Evolutionary conservation across 768 basidiomycete species (phyloP).

Genomic region (Infundibulicybe gibba): DNA sequence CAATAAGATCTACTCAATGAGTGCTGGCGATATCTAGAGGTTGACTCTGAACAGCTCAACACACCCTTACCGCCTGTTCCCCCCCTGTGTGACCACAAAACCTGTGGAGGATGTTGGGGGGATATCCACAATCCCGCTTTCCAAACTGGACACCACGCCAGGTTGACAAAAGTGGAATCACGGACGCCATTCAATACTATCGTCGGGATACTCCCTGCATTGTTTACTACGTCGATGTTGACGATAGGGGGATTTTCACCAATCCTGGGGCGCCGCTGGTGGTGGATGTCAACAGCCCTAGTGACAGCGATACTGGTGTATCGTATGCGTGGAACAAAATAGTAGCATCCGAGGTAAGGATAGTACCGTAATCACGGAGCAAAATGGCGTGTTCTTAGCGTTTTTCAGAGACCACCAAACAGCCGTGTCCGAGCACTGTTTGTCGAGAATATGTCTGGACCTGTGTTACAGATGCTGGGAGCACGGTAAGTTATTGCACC

Average conservation of each 20-base stretch:
- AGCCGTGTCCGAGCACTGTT: conserved; percentile 48
- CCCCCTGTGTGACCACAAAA: conserved; percentile 28
- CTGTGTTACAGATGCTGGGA: conserved; percentile 59
- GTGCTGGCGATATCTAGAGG: conserved; percentile 25
- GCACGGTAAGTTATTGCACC: conserved; percentile 33
- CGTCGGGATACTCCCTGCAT: conserved; percentile 18
- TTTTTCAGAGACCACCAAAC: conserved; percentile 25
- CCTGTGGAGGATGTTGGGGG: conserved; percentile 33
- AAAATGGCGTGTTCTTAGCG: background rate
- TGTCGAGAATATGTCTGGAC: conserved; percentile 47
- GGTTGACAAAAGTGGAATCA: conserved; percentile 35
- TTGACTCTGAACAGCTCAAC: conserved; percentile 29
- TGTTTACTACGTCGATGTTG: conserved; percentile 39
- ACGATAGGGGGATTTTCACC: conserved; percentile 31
- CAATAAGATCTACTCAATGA: background rate
- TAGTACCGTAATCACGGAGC: background rate
- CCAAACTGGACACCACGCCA: conserved; percentile 55
- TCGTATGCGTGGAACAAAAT: conserved; percentile 35
- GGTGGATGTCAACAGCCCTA: conserved; percentile 16
- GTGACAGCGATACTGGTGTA: no score
- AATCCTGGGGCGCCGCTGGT: conserved; percentile 16
- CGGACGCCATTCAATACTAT: conserved; percentile 29
- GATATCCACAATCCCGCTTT: conserved; percentile 45
- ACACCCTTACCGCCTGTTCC: conserved; percentile 30
- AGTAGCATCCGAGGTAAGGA: conserved; percentile 29